Evolutionary conservation across 2,329 filamentous ascomycete genomes (phyloP), one percentile per base, ranked within the genome.

Genomic region (Penicillium sp.): DNA sequence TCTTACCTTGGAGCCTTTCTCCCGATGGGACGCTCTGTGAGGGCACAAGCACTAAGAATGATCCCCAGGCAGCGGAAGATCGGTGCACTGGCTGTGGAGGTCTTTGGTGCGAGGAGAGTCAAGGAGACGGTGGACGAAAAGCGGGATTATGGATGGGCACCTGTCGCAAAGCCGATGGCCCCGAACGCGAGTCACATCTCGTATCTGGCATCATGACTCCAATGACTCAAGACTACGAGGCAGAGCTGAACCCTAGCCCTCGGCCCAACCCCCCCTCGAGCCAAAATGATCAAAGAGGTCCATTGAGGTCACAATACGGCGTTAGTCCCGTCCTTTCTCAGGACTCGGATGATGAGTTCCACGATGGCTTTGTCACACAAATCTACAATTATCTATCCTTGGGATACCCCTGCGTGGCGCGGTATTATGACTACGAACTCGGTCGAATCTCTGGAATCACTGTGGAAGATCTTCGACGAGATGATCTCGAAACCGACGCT

Each of bases 311-410:
- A 27, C 31, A 14, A 14, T 10, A 26, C n/a, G 19, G 24, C 27
- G 37, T 19, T 4, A 53, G 44, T 24, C 48, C 48, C 9, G 53
- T 64, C 33, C 45, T 65, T 45, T 78, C 82, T 60, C 72, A 76
- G 77, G 70, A 76, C 11, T 9, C 22, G 10, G 22, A 31, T 80
- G 72, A 76, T 31, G 92, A 96, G 73, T 96, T 95, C 68, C 82
- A 88, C 59, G 91, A 96, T 71, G 81, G 81, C 3, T 96, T 97
- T 71, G 86, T 97, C 55, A 96, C 93, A 0, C 93, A 98, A 74
- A 93, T 98, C 8, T 98, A 96, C 82, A 97, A 98, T 74, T 98
- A 98, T 74, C 82, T 98, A 16, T 96, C 91, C 0, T 83, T 98
- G 5, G 93, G 93, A 5, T 97, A 97, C 73, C 93, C 93, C 3